Percentiles rank a stretch among this genome's conserved stretches.
Evolutionary conservation across 2,329 filamentous ascomycete genomes (phyloP).

Genomic region (Rhynchosporium secalis): DNA sequence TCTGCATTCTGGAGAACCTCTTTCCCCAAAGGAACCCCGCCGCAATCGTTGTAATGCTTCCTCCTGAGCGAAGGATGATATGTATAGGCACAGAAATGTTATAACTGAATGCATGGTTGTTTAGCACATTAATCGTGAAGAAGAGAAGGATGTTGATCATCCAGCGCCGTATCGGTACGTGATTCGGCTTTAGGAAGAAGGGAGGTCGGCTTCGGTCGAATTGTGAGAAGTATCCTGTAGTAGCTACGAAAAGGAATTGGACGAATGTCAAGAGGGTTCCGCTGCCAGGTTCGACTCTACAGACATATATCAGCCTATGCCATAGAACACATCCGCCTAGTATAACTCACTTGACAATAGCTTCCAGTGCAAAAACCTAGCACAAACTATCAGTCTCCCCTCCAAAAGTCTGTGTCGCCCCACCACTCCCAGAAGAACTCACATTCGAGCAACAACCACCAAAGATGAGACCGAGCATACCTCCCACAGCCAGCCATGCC

Average conservation of each 20-base stretch:
- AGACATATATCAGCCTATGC: conserved; percentile 30
- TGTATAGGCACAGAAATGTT: conserved; percentile 95
- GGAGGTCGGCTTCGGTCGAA: conserved; percentile 67
- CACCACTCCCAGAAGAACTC: conserved; percentile 41
- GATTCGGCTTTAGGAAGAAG: conserved; percentile 73
- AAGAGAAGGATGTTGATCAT: conserved; percentile 86
- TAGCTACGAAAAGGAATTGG: conserved; percentile 80
- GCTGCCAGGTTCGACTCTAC: conserved; percentile 77
- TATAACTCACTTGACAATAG: conserved; percentile 82
- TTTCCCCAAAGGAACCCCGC: conserved; percentile 89
- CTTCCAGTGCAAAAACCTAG: conserved; percentile 93
- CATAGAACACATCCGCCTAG: not conserved
- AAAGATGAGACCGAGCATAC: conserved; percentile 85
- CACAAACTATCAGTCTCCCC: conserved; percentile 37
- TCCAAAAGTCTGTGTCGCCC: conserved; percentile 6
- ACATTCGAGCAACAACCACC: conserved; percentile 95
- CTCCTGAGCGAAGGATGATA: conserved; percentile 92
- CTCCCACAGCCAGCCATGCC: conserved; percentile 61
- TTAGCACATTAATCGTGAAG: conserved; percentile 90
- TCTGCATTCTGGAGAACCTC: conserved; percentile 75
- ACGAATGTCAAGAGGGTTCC: conserved; percentile 87
- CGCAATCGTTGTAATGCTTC: conserved; percentile 91
- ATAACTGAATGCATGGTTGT: conserved; percentile 97
- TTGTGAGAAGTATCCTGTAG: conserved; percentile 75
- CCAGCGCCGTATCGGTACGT: conserved; percentile 84